Base-by-base conservation (phyloP, 1,139 yeast species). In the Pichia inconspicua region DNA sequence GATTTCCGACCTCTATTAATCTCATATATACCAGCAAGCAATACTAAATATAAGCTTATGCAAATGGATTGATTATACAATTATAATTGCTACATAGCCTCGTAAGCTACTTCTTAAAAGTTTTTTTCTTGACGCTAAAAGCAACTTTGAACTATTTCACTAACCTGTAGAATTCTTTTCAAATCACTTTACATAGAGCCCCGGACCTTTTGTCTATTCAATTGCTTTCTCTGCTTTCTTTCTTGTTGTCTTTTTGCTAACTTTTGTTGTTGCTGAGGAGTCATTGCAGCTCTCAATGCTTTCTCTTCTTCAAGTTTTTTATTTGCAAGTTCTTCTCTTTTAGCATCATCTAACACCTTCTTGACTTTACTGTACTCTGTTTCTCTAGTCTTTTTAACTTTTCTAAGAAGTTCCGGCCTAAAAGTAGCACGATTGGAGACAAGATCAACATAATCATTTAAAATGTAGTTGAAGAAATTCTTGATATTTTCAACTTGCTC, bases 191-290 rank as follows among this genome's bases (percentile, higher is more conserved):
- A 48, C 50, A 50, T 45, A 32, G 49, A 59, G 35, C 53, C 50
- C 55, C 65, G 60, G 35, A 64, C 66, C 46, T 59, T 63, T 51
- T 62, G 66, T 46, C 58, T 57, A 41, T 60, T 63, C 56, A 55
- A 49, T 51, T 52, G 55, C 49, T 60, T 63, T 56, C 66, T 62
- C 52, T 64, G 66, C 47, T 58, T 62, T 53, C 58, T 63, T 30
- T 63, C 83, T 55, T 72, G 72, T 69, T 77, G 80, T 70, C 82
- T 87, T 70, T 79, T 84, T 59, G 85, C 94, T 48, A 77, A 67
- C 68, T 83, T 87, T 58, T 81, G 80, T 66, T 80, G 86, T 61
- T 82, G 87, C 63, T 83, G 89, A 54, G 86, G 78, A 43, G 82
- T 73, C 63, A 83, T 66, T 53, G 73, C 72, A 59, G 80, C 79